These are phyloP conservation scores for Pisolithus marmoratus DNA, from an alignment of 768 basidiomycete species.

Conservation along the genomic window DNA sequence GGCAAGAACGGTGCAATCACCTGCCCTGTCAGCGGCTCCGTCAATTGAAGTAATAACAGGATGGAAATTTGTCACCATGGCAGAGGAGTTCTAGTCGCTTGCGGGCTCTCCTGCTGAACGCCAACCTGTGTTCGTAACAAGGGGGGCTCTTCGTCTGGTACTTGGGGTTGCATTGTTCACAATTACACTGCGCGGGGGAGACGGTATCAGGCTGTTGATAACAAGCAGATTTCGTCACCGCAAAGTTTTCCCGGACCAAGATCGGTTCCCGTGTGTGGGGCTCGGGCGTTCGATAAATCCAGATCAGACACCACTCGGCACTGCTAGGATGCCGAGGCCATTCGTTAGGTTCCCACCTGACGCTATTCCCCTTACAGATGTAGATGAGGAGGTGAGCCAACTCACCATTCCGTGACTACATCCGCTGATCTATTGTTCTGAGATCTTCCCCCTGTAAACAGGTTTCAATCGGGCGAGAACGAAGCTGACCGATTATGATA, in stretches of 20 bases:
- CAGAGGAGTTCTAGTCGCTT: constrained; percentile 42
- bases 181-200: too few species aligned
- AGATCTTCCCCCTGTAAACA: constrained; percentile 40
- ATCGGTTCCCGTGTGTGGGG: too few species aligned
- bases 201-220: too few species aligned
- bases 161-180: too few species aligned
- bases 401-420: neutral
- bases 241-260: too few species aligned
- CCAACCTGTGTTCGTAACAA: too few species aligned
- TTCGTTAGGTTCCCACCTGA: constrained; percentile 37
- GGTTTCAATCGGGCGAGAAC: constrained; percentile 19
- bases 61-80: constrained; percentile 69
- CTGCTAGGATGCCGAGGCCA: constrained; percentile 3
- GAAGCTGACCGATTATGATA: constrained; percentile 24
- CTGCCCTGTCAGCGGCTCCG: constrained; percentile 71
- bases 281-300: too few species aligned
- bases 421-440: neutral
- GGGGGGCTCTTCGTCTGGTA: too few species aligned
- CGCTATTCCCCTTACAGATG: constrained; percentile 50
- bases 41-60: constrained; percentile 65
- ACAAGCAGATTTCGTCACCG: too few species aligned
- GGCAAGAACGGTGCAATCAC: constrained; percentile 78
- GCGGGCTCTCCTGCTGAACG: neutral
- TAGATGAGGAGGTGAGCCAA: constrained; percentile 66
- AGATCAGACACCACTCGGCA: too few species aligned